phyloP scores from a whole-genome alignment of 768 basidiomycete genomes.

The Lentinula sp. region DNA sequence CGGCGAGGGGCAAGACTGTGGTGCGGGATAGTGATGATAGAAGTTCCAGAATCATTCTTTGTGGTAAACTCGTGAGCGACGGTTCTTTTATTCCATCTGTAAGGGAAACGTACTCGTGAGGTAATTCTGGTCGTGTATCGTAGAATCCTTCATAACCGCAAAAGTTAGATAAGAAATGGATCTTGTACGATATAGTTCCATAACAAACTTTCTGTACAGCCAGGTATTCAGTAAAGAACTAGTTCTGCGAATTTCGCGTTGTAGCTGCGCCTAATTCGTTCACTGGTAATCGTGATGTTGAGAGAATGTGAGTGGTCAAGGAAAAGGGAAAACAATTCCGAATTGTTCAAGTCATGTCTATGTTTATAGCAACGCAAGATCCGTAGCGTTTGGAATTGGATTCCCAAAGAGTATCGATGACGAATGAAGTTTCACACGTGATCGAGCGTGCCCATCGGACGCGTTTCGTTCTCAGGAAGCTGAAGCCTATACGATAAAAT shows the following conservation, averaged over 20 bases:
- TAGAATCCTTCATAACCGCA: neutral
- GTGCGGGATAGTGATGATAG: neutral
- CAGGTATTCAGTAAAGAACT: neutral
- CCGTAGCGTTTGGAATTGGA: neutral
- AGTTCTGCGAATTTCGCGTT: neutral
- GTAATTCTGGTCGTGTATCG: neutral
- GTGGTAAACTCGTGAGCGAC: neutral
- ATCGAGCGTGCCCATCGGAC: neutral
- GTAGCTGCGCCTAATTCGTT: too few relatives aligned
- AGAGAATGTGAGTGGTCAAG: neutral
- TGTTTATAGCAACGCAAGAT: neutral
- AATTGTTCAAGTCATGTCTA: neutral
- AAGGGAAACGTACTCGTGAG: neutral
- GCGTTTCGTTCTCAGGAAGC: neutral
- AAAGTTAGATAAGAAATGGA: neutral
- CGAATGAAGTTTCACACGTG: neutral
- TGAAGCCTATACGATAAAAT: too few relatives aligned
- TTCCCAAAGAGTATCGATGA: neutral
- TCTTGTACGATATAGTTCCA: neutral
- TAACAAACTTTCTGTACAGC: neutral
- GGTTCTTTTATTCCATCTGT: neutral
- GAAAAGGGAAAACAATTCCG: neutral
- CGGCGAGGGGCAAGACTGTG: neutral
- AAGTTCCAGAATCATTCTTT: slow-evolving; percentile 2
- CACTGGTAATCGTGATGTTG: neutral